Evolutionary conservation across 805 yeast species (phyloP).

Genomic region (Candida palmyrensis): DNA sequence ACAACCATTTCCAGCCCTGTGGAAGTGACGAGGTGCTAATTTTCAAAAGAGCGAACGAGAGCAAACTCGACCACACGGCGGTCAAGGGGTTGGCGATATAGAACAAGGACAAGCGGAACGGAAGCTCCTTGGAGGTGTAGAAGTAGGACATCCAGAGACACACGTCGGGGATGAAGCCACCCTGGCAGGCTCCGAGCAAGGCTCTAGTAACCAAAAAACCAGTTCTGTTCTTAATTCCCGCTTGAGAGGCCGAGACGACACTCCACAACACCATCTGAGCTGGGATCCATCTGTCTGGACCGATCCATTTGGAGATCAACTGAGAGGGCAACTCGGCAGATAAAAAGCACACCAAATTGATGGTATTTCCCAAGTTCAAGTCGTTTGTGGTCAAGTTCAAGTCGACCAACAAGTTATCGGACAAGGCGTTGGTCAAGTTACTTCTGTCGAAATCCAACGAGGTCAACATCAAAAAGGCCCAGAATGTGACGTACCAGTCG

Average conservation of each 20-base stretch:
- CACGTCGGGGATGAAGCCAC: slow-evolving; percentile 66
- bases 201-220: slow-evolving; percentile 47
- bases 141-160: slow-evolving; percentile 63
- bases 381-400: slow-evolving; percentile 50
- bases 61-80: slow-evolving; percentile 8
- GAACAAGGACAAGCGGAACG: slow-evolving; percentile 52
- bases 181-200: slow-evolving; percentile 54
- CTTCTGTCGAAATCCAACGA: slow-evolving; percentile 57
- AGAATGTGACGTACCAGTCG: slow-evolving; percentile 50
- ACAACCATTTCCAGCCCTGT: slow-evolving; percentile 59
- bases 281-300: slow-evolving; percentile 62
- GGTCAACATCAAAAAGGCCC: slow-evolving; percentile 57
- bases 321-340: slow-evolving; percentile 63
- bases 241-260: slow-evolving; percentile 49
- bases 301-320: slow-evolving; percentile 56
- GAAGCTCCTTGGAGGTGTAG: slow-evolving; percentile 54
- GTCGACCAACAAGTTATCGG: slow-evolving; percentile 53
- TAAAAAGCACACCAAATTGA: slow-evolving; percentile 48
- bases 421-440: slow-evolving; percentile 51
- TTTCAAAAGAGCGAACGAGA: slow-evolving; percentile 6
- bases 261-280: slow-evolving; percentile 55
- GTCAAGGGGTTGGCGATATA: slow-evolving; percentile 50
- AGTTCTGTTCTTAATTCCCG: slow-evolving; percentile 32
- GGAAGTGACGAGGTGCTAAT: slow-evolving; percentile 20
- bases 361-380: slow-evolving; percentile 54